Percentiles rank a stretch among this genome's conserved stretches.
These are phyloP conservation scores for Ajuga chamaepitys DNA, from an alignment of 257 asterid species.

Conservation along the genomic window DNA sequence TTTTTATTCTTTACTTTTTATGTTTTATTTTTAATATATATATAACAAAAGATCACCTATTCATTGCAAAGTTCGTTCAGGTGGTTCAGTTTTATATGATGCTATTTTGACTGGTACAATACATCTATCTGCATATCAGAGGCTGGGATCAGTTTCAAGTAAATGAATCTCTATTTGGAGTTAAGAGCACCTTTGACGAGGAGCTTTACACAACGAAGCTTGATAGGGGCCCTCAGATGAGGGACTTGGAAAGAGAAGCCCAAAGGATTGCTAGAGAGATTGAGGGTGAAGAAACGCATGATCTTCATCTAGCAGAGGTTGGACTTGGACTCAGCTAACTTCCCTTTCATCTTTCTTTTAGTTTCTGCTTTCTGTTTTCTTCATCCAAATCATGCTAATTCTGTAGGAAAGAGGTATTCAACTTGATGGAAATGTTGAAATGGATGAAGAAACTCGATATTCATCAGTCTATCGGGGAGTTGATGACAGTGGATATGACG, in stretches of 20 bases:
- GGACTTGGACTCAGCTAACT: constrained; percentile 7
- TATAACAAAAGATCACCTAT: constrained; percentile 1
- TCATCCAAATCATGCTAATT: constrained; percentile 18
- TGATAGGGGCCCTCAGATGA: constrained; percentile 82
- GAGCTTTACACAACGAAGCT: constrained; percentile 93
- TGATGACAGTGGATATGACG: constrained; percentile 72
- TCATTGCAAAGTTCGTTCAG: constrained; percentile 9
- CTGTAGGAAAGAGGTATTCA: constrained; percentile 82
- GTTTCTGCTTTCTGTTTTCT: constrained; percentile 3
- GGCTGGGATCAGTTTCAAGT: constrained; percentile 98
- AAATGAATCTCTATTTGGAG: constrained; percentile 83
- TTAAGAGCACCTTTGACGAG: constrained; percentile 86
- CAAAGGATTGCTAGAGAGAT: constrained; percentile 77
- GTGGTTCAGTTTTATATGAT: constrained; percentile 10
- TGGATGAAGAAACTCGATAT: constrained; percentile 88
- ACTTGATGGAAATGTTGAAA: constrained; percentile 50
- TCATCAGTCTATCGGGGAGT: constrained; percentile 68
- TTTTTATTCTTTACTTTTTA: too few species aligned
- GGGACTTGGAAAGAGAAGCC: constrained; percentile 88
- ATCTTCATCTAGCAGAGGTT: constrained; percentile 98
- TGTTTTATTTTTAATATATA: too few species aligned
- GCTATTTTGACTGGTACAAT: constrained; percentile 2
- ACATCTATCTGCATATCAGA: constrained; percentile 31
- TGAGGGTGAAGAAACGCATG: constrained; percentile 83
- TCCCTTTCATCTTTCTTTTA: neutral